phyloP scores from a whole-genome alignment of 2,329 filamentous ascomycete species.

The Botrytis deweyae region DNA sequence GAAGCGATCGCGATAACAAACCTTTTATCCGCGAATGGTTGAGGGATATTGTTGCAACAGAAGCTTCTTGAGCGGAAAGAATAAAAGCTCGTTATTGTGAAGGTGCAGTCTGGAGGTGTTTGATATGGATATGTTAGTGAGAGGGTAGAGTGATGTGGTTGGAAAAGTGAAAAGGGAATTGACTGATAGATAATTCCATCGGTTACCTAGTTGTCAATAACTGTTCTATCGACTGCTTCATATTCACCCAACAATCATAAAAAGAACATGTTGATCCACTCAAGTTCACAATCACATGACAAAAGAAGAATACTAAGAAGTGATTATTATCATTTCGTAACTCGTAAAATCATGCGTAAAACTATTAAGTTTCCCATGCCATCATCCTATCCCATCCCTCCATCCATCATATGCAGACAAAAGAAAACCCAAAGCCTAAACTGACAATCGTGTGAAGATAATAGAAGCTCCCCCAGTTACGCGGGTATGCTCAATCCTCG shows the following conservation, averaged over 20 bases:
- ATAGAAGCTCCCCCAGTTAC: not conserved
- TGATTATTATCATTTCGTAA: slow-evolving; percentile 17
- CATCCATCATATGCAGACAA: slow-evolving; percentile 1
- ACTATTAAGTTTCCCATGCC: not conserved
- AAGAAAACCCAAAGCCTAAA: not conserved
- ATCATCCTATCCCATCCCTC: not conserved
- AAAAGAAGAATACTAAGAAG: not conserved
- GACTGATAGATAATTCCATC: too few species aligned
- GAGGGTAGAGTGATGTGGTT: not conserved
- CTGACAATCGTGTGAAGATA: slow-evolving; percentile 15
- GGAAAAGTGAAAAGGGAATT: not conserved
- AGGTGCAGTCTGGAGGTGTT: too few species aligned
- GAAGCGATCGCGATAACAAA: too few species aligned
- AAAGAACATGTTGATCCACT: not conserved
- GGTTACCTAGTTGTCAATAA: not conserved
- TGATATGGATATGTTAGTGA: too few species aligned
- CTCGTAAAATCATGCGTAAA: not conserved
- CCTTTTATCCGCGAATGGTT: not conserved
- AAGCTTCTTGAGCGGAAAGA: not conserved
- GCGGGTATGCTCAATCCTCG: slow-evolving; percentile 14
- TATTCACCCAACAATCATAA: not conserved
- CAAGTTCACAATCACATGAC: not conserved
- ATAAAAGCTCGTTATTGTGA: not conserved
- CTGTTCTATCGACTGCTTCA: not conserved
- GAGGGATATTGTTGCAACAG: not conserved